phyloP scores from a whole-genome alignment of 768 basidiomycete species.

The Suillus subalutaceus region DNA sequence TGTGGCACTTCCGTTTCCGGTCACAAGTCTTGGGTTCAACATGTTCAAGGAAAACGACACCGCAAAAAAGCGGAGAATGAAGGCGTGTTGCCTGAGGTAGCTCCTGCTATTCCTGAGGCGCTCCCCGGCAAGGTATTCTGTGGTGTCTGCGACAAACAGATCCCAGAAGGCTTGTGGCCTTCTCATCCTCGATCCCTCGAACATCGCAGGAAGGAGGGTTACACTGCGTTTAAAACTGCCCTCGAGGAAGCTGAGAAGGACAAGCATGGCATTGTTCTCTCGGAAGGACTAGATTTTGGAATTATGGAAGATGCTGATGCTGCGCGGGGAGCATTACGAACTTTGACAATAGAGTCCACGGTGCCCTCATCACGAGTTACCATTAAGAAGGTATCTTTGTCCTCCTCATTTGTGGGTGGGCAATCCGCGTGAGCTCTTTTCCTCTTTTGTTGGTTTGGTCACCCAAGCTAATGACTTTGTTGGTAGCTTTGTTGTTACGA shows the following conservation, averaged over 20 bases:
- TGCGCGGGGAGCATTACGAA: conserved; percentile 13
- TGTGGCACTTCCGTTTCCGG: conserved; percentile 28
- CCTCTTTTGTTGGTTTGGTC: not conserved
- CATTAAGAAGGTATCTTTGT: conserved; percentile 17
- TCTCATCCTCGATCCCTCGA: conserved; percentile 31
- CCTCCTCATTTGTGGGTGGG: conserved; percentile 4
- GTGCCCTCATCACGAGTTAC: conserved; percentile 12
- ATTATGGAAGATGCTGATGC: conserved; percentile 46
- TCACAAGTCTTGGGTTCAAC: conserved; percentile 26
- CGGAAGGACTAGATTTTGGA: conserved; percentile 51
- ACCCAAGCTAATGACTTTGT: not conserved
- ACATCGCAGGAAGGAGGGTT: conserved; percentile 43
- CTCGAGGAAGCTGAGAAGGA: conserved; percentile 58
- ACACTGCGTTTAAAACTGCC: conserved; percentile 41
- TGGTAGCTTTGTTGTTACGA: conserved; percentile 6
- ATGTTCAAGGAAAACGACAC: conserved; percentile 27
- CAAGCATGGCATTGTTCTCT: conserved; percentile 51
- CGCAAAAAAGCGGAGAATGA: conserved; percentile 11
- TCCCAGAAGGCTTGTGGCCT: conserved; percentile 36
- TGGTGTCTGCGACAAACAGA: conserved; percentile 32
- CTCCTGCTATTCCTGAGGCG: conserved; percentile 33
- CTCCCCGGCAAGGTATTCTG: conserved; percentile 30
- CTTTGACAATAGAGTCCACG: conserved; percentile 18
- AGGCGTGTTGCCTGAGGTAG: conserved; percentile 29
- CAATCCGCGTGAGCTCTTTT: conserved; percentile 12